Evolutionary conservation across 805 yeast species (phyloP), one percentile per base, ranked within the genome.

Genomic region (Yarrowia alimentaria): DNA sequence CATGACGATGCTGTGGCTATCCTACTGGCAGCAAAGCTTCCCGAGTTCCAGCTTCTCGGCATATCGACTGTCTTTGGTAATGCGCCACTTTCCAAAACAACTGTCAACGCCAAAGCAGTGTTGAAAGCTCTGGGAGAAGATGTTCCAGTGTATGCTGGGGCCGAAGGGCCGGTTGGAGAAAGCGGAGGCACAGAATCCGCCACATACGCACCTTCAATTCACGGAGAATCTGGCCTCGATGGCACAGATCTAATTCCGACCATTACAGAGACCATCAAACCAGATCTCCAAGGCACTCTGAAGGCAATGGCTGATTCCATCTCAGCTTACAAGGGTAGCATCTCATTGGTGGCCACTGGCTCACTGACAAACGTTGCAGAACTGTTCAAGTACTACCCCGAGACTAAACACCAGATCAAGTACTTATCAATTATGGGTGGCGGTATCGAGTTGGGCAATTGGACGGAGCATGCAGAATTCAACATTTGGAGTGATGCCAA

Each of bases 1-100:
- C 93, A 84, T 60, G 96, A 88, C 61, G 96, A 88, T 60, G 82
- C 85, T 1, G 75, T 85, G 35, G 95, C 93, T 4, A 71, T 88
- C 6, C 67, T 85, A 8, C 56, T 88, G 19, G 79, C 86, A 0
- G 68, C 78, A 6, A 77, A 75, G 60, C 76, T 80, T 56, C 85
- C 87, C 0, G 66, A 72, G 19, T 77, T 79, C 65, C 64, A 76
- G 12, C 64, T 85, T 8, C 57, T 80, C 3, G 94, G 93, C 2
- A 72, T 85, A n/a, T 79, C 88, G 22, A 80, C 91, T 0, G 83
- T 81, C 17, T 82, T 79, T 60, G 95, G 95, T 1, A 83, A 83
- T 57, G 78, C 87, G 0, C 70, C 84, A 4, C 68, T 81, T 13
- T 71, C 71, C 6, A 71, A 76, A 60, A 85, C 95, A 2, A 80